These are phyloP conservation scores for Cyclotella baltica DNA, from an alignment of 108 stramenopile species.

Conservation along the genomic window DNA sequence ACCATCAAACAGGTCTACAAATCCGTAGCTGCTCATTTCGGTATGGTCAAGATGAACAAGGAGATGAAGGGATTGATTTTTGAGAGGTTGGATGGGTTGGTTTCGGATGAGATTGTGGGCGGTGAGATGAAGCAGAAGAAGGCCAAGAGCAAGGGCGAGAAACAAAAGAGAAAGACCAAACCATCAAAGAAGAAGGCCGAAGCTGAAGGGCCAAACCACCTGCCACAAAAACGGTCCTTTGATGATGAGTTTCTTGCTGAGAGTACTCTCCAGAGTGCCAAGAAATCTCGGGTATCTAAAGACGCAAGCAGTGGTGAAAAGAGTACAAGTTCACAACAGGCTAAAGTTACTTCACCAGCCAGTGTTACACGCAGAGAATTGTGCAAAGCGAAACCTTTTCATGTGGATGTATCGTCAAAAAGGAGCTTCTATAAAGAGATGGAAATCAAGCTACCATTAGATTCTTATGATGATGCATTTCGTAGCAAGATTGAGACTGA, in stretches of 20 bases:
- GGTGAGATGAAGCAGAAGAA: conserved; percentile 7
- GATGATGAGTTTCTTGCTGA: no score
- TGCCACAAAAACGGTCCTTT: no score
- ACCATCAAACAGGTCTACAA: conserved; percentile 42
- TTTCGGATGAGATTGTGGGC: conserved; percentile 12
- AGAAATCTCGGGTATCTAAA: no score
- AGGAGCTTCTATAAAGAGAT: conserved; percentile 66
- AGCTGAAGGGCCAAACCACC: no score
- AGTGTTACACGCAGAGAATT: no score
- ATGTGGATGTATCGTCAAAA: conserved; percentile 60
- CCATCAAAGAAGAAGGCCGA: no score
- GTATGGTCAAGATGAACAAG: conserved; percentile 29
- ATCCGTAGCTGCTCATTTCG: conserved; percentile 36
- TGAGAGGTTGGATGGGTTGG: conserved; percentile 28
- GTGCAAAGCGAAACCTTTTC: conserved; percentile 46
- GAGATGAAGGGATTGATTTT: conserved; percentile 38
- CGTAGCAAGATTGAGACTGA: not conserved
- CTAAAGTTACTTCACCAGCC: not conserved
- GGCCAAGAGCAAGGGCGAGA: no score
- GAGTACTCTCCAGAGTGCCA: no score
- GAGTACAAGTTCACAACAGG: not conserved
- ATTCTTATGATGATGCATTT: conserved; percentile 40
- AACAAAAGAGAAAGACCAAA: no score
- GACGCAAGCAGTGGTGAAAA: not conserved
- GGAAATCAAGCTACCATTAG: conserved; percentile 44